Conservation (phyloP, 345 rosid species). For the Bruguiera gymnorhiza region DNA sequence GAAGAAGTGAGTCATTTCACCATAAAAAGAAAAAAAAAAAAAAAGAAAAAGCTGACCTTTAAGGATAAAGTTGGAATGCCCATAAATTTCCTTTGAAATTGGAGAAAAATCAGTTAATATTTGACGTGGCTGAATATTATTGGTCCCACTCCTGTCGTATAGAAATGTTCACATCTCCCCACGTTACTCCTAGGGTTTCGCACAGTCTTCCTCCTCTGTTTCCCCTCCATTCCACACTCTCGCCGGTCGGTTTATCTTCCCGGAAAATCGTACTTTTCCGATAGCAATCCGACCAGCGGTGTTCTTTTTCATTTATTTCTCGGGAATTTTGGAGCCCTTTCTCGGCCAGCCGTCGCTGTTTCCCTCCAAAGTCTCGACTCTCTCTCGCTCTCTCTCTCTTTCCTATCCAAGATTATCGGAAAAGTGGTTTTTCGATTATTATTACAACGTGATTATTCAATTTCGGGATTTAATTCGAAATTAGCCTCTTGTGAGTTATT, state of each 20-base stretch:
- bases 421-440: not conserved
- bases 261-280: slow-evolving; percentile 31
- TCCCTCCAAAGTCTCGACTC: too few species aligned
- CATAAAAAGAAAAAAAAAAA: too few species aligned
- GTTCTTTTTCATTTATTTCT: not conserved
- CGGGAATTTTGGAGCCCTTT: not conserved
- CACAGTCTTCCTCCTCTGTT: not conserved
- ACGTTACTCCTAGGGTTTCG: slow-evolving; percentile 15
- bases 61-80: not conserved
- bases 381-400: too few species aligned
- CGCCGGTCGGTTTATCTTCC: slow-evolving; percentile 41
- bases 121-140: slow-evolving; percentile 30
- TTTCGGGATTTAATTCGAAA: not conserved
- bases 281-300: slow-evolving; percentile 19
- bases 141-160: slow-evolving; percentile 15
- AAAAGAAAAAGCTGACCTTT: not conserved
- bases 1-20: not conserved
- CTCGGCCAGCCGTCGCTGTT: not conserved
- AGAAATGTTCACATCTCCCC: slow-evolving; percentile 5
- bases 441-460: not conserved
- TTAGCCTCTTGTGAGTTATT: not conserved
- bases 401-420: not conserved
- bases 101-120: slow-evolving; percentile 29
- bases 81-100: slow-evolving; percentile 23
- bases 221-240: not conserved